Conservation (phyloP, 208 protist species). For the Endotrypanum monterogeii region DNA sequence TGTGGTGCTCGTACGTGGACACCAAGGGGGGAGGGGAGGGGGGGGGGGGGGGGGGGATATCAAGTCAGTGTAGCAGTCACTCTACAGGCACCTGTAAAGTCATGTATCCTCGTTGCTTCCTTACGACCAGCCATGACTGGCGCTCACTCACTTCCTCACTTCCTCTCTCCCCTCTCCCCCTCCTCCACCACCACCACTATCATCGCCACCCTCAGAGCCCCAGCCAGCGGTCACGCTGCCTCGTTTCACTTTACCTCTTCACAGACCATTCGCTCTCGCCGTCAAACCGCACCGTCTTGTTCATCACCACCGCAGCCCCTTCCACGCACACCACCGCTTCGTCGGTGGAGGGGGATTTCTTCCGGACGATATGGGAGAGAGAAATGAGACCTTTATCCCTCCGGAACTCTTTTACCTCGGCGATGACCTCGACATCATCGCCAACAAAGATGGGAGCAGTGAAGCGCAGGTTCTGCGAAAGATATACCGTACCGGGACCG, state of each 20-base stretch:
- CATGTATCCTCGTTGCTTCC: background rate
- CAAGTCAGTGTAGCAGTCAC: background rate
- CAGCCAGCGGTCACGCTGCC: too few relatives aligned
- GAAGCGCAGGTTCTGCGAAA: constrained; percentile 85
- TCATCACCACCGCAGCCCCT: constrained; percentile 80
- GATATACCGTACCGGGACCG: constrained; percentile 81
- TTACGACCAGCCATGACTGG: background rate
- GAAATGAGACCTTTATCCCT: constrained; percentile 67
- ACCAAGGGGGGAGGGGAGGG: too few relatives aligned
- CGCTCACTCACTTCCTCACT: background rate
- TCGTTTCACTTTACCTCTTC: constrained; percentile 21
- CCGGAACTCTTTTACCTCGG: constrained; percentile 69
- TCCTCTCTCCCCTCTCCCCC: background rate
- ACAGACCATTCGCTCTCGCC: constrained; percentile 80
- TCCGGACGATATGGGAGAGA: constrained; percentile 59
- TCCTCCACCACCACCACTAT: background rate
- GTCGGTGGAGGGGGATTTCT: constrained; percentile 50
- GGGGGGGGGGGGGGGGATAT: too few relatives aligned
- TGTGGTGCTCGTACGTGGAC: background rate
- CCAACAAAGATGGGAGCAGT: constrained; percentile 75
- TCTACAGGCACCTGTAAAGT: background rate
- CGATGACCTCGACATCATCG: constrained; percentile 69
- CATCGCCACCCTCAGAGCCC: too few relatives aligned
- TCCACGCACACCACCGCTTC: constrained; percentile 66
- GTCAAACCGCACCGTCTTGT: constrained; percentile 78